These are phyloP conservation scores for Pseudogymnoascus sp. DNA, from an alignment of 2,329 filamentous ascomycete species.

Conservation along the genomic window DNA sequence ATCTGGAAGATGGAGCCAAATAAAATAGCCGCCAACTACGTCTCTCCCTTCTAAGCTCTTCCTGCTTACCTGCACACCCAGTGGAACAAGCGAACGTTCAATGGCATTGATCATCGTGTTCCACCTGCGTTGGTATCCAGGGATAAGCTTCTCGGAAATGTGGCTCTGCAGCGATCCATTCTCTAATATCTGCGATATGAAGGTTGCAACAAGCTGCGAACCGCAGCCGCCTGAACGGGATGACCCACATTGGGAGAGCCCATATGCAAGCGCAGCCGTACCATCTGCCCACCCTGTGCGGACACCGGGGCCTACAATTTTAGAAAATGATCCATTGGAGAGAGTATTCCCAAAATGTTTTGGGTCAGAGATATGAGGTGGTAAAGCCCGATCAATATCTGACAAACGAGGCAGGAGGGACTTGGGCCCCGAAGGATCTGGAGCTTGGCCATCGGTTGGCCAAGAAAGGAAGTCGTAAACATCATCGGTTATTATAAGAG, in stretches of 20 bases:
- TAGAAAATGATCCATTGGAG: slow-evolving; percentile 61
- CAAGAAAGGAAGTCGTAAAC: slow-evolving; percentile 65
- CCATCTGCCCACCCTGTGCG: slow-evolving; percentile 58
- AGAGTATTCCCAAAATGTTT: slow-evolving; percentile 56
- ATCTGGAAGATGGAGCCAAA: slow-evolving; percentile 51
- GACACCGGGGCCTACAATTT: slow-evolving; percentile 54
- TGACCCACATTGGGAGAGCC: slow-evolving; percentile 42
- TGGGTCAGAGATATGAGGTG: slow-evolving; percentile 36
- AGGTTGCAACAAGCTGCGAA: slow-evolving; percentile 24
- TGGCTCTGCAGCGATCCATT: slow-evolving; percentile 44
- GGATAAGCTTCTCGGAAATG: slow-evolving; percentile 44
- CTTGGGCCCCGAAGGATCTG: neutral
- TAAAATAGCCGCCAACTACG: slow-evolving; percentile 52
- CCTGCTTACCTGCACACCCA: slow-evolving; percentile 18
- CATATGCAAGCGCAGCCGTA: slow-evolving; percentile 46
- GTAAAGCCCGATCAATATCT: slow-evolving; percentile 46
- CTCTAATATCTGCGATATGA: slow-evolving; percentile 41
- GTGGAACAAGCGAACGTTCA: slow-evolving; percentile 17
- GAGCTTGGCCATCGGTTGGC: slow-evolving; percentile 26
- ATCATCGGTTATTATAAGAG: slow-evolving; percentile 59
- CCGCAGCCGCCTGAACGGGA: slow-evolving; percentile 27
- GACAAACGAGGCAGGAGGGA: slow-evolving; percentile 45
- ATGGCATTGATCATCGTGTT: slow-evolving; percentile 19
- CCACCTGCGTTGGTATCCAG: slow-evolving; percentile 39
- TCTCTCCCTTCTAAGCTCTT: slow-evolving; percentile 7